phyloP scores from a whole-genome alignment of 768 basidiomycete species.

The Mycena venus region DNA sequence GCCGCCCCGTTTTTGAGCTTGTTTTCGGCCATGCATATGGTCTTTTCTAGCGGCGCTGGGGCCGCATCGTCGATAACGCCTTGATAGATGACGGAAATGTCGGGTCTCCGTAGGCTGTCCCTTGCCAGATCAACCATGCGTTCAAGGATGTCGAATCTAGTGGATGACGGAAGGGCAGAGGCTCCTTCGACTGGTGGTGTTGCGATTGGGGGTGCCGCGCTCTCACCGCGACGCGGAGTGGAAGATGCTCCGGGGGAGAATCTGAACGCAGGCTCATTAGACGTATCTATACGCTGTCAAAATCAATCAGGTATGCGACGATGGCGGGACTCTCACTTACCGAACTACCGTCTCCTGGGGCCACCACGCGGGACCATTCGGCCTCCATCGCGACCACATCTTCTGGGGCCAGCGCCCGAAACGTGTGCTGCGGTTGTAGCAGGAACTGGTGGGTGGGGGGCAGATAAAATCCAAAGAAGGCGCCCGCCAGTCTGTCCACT shows the following conservation, averaged over 20 bases:
- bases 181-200: too few species aligned
- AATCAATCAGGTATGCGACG: neutral
- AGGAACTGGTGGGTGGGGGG: conserved; percentile 6
- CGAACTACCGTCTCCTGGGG: neutral
- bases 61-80: too few species aligned
- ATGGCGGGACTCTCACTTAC: neutral
- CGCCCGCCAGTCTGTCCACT: neutral
- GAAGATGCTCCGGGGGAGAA: neutral
- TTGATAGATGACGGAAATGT: too few species aligned
- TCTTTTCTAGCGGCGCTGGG: too few species aligned
- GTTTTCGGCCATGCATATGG: too few species aligned
- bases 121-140: too few species aligned
- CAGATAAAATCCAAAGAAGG: neutral
- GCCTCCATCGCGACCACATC: neutral
- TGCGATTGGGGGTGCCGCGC: neutral
- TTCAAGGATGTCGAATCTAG: too few species aligned
- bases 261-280: neutral
- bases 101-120: too few species aligned
- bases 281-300: neutral
- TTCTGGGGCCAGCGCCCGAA: neutral
- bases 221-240: neutral
- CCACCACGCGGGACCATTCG: neutral
- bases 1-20: too few species aligned
- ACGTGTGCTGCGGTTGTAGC: conserved; percentile 13
- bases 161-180: too few species aligned